phyloP scores from a whole-genome alignment of 179 eudicot species.

The Patellifolia procumbens region DNA sequence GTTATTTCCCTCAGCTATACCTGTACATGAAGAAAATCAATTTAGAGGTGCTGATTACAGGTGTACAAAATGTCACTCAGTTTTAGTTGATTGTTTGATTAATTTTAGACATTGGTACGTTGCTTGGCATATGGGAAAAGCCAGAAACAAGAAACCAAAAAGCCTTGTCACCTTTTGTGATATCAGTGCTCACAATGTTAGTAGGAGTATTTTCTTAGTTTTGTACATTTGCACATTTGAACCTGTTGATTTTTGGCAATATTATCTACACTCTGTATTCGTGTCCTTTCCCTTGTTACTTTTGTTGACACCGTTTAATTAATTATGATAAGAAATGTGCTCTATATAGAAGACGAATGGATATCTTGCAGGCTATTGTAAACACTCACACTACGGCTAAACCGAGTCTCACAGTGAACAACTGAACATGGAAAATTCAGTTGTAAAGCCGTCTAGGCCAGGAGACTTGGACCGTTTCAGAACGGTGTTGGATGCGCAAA shows the following conservation, averaged over 20 bases:
- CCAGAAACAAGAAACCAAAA: background rate
- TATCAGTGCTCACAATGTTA: background rate
- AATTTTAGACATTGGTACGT: background rate
- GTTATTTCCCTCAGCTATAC: background rate
- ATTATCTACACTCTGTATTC: background rate
- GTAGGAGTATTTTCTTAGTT: background rate
- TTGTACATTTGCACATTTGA: background rate
- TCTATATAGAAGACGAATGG: no score
- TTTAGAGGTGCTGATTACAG: background rate
- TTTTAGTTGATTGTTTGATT: background rate
- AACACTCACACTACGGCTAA: no score
- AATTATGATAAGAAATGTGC: background rate
- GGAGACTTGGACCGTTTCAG: no score
- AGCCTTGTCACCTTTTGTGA: no score
- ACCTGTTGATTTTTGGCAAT: background rate
- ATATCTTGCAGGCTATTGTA: no score
- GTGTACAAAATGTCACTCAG: background rate
- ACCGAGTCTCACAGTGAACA: no score
- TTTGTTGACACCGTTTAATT: no score
- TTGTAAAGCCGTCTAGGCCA: no score
- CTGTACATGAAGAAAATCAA: conserved; percentile 25
- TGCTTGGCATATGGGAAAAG: background rate
- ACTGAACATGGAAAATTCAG: no score
- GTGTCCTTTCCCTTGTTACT: no score
- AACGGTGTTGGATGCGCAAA: no score